A percentile compares a stretch with the other conserved stretches of the same genome.
These are phyloP conservation scores for Phytophthora ramorum DNA, from an alignment of 352 stramenopile genomes.

Conservation along the genomic window DNA sequence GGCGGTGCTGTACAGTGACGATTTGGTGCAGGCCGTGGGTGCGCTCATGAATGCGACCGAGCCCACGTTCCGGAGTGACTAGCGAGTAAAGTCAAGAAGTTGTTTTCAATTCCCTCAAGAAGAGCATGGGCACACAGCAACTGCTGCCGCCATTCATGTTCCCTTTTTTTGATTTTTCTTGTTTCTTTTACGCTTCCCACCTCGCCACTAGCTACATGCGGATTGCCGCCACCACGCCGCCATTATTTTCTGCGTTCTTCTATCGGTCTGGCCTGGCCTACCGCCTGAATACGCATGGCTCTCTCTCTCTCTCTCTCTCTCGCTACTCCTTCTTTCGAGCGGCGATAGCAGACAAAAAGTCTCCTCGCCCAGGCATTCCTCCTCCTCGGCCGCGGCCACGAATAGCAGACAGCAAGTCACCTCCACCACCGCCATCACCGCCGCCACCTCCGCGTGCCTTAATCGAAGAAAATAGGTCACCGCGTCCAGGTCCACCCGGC, in stretches of 20 bases:
- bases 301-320: background rate
- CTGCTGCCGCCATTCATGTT: conserved; percentile 21
- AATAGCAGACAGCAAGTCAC: conserved; percentile 68
- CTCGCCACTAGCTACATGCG: conserved; percentile 29
- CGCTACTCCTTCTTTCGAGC: conserved; percentile 68
- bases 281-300: background rate
- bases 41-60: conserved; percentile 73
- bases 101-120: background rate
- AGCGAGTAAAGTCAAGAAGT: conserved; percentile 9
- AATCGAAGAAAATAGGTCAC: conserved; percentile 77
- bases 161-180: conserved; percentile 27
- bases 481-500: conserved; percentile 50
- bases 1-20: conserved; percentile 85
- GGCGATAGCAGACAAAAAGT: conserved; percentile 67
- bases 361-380: conserved; percentile 42
- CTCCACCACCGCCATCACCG: conserved; percentile 37
- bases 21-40: conserved; percentile 79
- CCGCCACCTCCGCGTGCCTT: conserved; percentile 42
- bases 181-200: conserved; percentile 20
- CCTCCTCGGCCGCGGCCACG: conserved; percentile 49
- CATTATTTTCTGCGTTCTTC: conserved; percentile 28
- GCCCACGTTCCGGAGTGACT: conserved; percentile 75
- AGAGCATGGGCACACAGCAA: background rate
- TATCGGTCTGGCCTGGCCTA: conserved; percentile 22
- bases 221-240: conserved; percentile 4